These are phyloP conservation scores for Suhomyces wounanorum DNA, from an alignment of 1,139 yeast species.

Conservation along the genomic window DNA sequence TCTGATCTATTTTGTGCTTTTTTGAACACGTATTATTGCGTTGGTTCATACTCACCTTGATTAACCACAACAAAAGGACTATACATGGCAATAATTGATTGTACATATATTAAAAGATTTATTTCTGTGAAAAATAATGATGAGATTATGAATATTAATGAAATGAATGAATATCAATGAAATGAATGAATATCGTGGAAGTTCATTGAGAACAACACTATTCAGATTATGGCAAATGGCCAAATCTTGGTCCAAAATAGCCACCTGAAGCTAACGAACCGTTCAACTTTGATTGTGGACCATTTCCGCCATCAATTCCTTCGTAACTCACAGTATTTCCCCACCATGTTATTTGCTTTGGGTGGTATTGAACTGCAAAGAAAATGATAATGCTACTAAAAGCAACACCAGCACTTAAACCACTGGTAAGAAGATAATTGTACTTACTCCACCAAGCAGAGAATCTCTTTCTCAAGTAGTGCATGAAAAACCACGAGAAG, in stretches of 20 bases:
- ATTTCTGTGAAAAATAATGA: neutral
- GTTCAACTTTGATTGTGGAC: slow-evolving; percentile 10
- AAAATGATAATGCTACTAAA: slow-evolving; percentile 23
- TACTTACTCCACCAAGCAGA: slow-evolving; percentile 23
- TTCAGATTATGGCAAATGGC: slow-evolving; percentile 13
- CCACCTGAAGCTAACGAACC: slow-evolving; percentile 21
- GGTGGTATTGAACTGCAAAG: slow-evolving; percentile 25
- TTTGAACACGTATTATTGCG: too few species aligned
- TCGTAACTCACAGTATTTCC: slow-evolving; percentile 18
- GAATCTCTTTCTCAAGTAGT: slow-evolving; percentile 18
- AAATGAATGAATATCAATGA: neutral
- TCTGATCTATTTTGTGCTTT: too few species aligned
- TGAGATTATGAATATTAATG: neutral
- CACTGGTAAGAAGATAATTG: slow-evolving; percentile 23
- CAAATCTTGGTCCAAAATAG: slow-evolving; percentile 23
- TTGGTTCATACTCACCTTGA: too few species aligned
- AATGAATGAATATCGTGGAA: neutral
- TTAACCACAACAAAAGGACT: too few species aligned
- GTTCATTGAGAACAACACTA: neutral
- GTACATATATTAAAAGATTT: neutral
- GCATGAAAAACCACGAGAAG: slow-evolving; percentile 20
- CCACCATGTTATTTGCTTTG: slow-evolving; percentile 22
- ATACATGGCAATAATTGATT: neutral
- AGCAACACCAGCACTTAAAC: slow-evolving; percentile 24
- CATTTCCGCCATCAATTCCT: slow-evolving; percentile 18